Base-by-base conservation (phyloP, 169 alveolate genomes). In the Plasmodium vinckei region DNA sequence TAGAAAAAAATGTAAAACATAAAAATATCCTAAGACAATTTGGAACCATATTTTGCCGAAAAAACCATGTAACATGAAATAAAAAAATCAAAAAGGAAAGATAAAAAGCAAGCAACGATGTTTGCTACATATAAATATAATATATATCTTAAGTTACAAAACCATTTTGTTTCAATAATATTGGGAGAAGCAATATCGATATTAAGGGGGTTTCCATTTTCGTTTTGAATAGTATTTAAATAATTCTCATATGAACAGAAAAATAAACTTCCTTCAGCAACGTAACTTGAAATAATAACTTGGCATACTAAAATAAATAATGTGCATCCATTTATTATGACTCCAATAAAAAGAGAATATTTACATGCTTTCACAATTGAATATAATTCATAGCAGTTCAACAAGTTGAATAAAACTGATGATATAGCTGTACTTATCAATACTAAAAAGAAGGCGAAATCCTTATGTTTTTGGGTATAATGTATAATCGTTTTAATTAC, bases 381-480 rank as follows among this genome's bases (percentile, higher is more conserved):
- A 54, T 65, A 67, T 47, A 79, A 21, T 67, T 79, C 89, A 47
- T 54, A 79, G 54, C 54, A 79, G 6, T 84, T n/a, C 59, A 67
- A 54, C 4, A 54, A 13, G 19, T 42, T 23, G 42, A 64, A 67
- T 44, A 79, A 1, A 59, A 67, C 13, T n/a, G 72, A 71, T 23
- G 84, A 79, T 51, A 68, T 5, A 42, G 68, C 42, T 46, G 79
- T 79, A 17, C 72, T 79, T 39, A 79, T 54, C 25, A 79, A 15
- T 15, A 79, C 47, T n/a, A 79, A 33, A 27, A 42, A 72, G 13
- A 79, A 67, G 56, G 56, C 65, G 21, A 65, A 79, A 53, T 23
- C 33, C 82, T 79, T 79, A 21, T 79, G 89, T 46, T 79, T 79
- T 70, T 79, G 89, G 13, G 84, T 79, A 17, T 79, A 39, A 39